These are phyloP conservation scores for Rhizopogon vinicolor DNA, from an alignment of 768 basidiomycete species.

Conservation along the genomic window DNA sequence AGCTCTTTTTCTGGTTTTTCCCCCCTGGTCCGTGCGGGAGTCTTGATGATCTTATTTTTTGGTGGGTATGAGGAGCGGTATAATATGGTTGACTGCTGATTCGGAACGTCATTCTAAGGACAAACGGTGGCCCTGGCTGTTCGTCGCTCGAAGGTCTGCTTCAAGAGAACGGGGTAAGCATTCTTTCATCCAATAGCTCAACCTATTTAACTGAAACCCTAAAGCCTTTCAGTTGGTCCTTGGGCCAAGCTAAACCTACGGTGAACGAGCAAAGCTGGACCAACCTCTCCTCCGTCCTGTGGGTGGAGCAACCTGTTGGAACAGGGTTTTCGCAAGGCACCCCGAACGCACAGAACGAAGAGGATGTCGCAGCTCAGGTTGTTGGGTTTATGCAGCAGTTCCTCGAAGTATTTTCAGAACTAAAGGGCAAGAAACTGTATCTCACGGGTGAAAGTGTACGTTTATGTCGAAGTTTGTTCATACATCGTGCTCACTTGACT, in stretches of 20 bases:
- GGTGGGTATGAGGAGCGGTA: slow-evolving; percentile 31
- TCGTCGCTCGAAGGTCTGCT: slow-evolving; percentile 68
- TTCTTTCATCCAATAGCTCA: slow-evolving; percentile 10
- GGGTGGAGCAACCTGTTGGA: slow-evolving; percentile 77
- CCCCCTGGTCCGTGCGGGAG: slow-evolving; percentile 72
- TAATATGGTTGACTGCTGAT: not conserved
- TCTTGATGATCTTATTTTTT: slow-evolving; percentile 70
- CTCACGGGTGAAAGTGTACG: slow-evolving; percentile 73
- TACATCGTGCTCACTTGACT: not conserved
- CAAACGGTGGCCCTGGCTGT: slow-evolving; percentile 79
- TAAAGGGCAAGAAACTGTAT: slow-evolving; percentile 70
- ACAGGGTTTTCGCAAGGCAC: slow-evolving; percentile 72
- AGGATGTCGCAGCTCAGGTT: slow-evolving; percentile 52
- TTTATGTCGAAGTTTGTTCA: not conserved
- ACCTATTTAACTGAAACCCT: slow-evolving; percentile 9
- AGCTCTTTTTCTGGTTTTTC: slow-evolving; percentile 87
- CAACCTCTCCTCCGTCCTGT: slow-evolving; percentile 69
- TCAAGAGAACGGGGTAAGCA: slow-evolving; percentile 69
- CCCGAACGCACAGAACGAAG: slow-evolving; percentile 56
- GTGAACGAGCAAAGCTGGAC: slow-evolving; percentile 74
- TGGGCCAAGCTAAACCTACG: slow-evolving; percentile 59
- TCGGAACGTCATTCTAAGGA: slow-evolving; percentile 36
- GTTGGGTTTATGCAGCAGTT: slow-evolving; percentile 69
- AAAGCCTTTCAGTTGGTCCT: slow-evolving; percentile 66
- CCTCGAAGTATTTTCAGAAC: slow-evolving; percentile 65